Evolutionary conservation across 2,329 filamentous ascomycete species (phyloP), one percentile per base, ranked within the genome.

Genomic region (Stagonosporopsis rhizophila): DNA sequence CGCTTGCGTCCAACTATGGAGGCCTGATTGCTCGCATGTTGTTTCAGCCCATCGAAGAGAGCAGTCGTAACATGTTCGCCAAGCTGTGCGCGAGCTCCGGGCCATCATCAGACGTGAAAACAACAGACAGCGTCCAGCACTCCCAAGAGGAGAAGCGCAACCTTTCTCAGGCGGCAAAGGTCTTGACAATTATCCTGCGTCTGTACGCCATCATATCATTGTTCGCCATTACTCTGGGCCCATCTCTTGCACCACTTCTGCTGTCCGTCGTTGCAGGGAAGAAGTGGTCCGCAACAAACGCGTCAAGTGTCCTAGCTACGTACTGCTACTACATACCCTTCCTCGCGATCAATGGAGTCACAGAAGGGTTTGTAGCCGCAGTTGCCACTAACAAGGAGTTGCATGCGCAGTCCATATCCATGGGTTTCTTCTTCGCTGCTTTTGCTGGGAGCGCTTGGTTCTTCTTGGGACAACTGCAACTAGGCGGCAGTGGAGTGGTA

Each of bases 311-410:
- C 3, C 82, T 99, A 6, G 87, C 88, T 0, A 84, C 83, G 0
- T 99, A 97, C 76, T 93, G 91, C 78, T 92, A 92, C 75, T 98
- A 96, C 78, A 91, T 99, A 56, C 95, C 95, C 0, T 87, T 98
- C 23, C 83, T 98, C 4, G 95, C 94, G 3, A 79, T 96, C 67
- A 99, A 99, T 70, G 95, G 95, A 47, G 86, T 98, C 20, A 87
- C 89, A 1, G 95, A 99, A 77, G 91, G 92, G 0, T 98, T 99
- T 67, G 93, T 98, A 15, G 89, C 93, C 0, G 92, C 91, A 2
- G 91, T 96, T 1, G 93, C 94, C 0, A 88, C 85, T 0, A 84
- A 91, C 60, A 77, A 82, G 4, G 84, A 98, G 64, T 85, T 99
- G 3, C 87, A 91, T 60, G 76, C 73, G 4, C 95, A 99, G 74